Conservation (phyloP, 208 protist species). For the Leishmania guyanensis region DNA sequence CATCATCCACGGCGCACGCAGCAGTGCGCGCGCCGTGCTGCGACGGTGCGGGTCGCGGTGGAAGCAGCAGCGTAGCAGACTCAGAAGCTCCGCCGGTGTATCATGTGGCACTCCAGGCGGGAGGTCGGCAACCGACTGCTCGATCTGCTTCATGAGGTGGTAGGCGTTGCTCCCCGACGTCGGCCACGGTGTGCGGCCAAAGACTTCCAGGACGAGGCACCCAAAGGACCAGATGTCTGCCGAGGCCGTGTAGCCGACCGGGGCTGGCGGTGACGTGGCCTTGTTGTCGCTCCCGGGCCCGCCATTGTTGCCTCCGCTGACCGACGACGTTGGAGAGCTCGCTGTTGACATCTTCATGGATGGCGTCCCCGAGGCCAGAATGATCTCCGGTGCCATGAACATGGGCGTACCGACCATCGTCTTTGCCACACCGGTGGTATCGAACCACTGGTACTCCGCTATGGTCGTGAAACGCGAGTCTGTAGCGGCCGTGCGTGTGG, state of each 20-base stretch:
- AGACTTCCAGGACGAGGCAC: constrained; percentile 81
- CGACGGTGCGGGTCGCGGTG: constrained; percentile 53
- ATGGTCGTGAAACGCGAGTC: constrained; percentile 29
- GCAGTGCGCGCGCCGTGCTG: constrained; percentile 57
- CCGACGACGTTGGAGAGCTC: constrained; percentile 2
- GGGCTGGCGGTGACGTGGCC: not conserved
- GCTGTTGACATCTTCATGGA: not conserved
- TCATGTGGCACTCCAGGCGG: constrained; percentile 69
- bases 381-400: constrained; percentile 91
- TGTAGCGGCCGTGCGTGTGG: constrained; percentile 17
- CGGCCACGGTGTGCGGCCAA: constrained; percentile 75
- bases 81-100: constrained; percentile 37
- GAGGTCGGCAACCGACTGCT: constrained; percentile 49
- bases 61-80: constrained; percentile 68
- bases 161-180: constrained; percentile 38
- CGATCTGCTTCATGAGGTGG: constrained; percentile 78
- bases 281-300: not conserved
- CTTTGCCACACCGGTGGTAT: constrained; percentile 46
- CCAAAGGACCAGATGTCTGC: constrained; percentile 89
- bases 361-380: constrained; percentile 29
- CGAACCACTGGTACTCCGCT: constrained; percentile 35
- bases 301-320: not conserved
- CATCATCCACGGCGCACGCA: constrained; percentile 75
- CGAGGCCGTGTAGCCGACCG: constrained; percentile 56
- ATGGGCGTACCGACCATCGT: constrained; percentile 85